Evolutionary conservation across 2,329 filamentous ascomycete genomes (phyloP).

Genomic region (Metarhizium guizhouense): DNA sequence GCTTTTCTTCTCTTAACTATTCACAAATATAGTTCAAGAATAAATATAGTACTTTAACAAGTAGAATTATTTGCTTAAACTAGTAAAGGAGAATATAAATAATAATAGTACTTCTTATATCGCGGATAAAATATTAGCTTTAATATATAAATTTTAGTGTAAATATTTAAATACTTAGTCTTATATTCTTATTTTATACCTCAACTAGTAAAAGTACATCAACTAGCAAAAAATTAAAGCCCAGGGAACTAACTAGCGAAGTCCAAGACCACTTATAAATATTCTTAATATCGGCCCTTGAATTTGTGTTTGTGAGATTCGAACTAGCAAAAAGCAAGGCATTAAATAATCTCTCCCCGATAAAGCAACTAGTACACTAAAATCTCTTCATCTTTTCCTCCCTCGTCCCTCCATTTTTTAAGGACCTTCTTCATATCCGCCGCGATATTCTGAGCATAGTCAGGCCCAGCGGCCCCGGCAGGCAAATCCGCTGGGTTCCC

Average conservation of each 20-base stretch:
- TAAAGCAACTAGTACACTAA: neutral
- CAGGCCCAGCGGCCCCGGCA: neutral
- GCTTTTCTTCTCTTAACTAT: too few species aligned
- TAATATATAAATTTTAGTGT: too few species aligned
- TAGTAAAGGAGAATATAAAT: too few species aligned
- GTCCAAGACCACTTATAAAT: neutral
- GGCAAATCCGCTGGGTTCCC: neutral
- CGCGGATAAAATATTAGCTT: too few species aligned
- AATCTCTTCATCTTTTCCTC: neutral
- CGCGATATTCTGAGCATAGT: neutral
- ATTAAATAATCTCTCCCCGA: neutral
- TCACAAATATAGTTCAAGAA: too few species aligned
- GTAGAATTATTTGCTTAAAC: too few species aligned
- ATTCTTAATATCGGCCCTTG: neutral
- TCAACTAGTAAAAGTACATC: neutral
- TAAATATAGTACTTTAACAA: too few species aligned
- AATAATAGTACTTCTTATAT: too few species aligned
- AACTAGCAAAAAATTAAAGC: neutral
- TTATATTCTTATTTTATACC: neutral
- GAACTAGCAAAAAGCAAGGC: neutral
- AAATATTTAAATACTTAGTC: neutral
- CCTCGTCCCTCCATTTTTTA: neutral
- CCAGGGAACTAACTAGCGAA: neutral
- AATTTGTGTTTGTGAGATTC: neutral
- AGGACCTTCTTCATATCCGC: neutral